Percentiles rank a stretch among this genome's conserved stretches.
Evolutionary conservation across 805 yeast genomes (phyloP).

Genomic region (Yarrowia deformans): DNA sequence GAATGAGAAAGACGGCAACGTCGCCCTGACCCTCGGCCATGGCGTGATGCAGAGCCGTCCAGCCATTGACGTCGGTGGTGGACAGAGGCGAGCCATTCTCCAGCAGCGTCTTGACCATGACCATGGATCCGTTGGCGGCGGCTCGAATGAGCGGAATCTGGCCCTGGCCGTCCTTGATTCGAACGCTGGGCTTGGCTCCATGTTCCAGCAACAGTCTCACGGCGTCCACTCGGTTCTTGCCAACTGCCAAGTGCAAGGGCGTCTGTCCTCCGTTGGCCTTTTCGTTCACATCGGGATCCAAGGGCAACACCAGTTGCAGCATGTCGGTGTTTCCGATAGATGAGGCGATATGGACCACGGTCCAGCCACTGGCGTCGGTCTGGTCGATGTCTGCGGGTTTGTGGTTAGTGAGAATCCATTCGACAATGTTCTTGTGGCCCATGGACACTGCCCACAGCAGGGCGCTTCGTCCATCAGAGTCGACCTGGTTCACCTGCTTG

Average conservation of each 20-base stretch:
- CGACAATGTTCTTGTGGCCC: slow-evolving; percentile 59
- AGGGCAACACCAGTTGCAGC: slow-evolving; percentile 55
- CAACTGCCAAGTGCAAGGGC: slow-evolving; percentile 74
- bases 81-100: slow-evolving; percentile 68
- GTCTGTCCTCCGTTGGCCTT: slow-evolving; percentile 76
- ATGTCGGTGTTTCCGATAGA: slow-evolving; percentile 71
- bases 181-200: slow-evolving; percentile 60
- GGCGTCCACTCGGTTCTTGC: slow-evolving; percentile 66
- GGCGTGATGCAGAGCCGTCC: slow-evolving; percentile 91
- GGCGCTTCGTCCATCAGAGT: slow-evolving; percentile 79
- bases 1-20: slow-evolving; percentile 66
- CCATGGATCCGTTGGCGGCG: slow-evolving; percentile 72
- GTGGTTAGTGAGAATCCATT: slow-evolving; percentile 50
- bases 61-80: slow-evolving; percentile 71
- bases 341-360: slow-evolving; percentile 82
- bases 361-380: slow-evolving; percentile 83
- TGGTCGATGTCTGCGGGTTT: slow-evolving; percentile 67
- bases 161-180: slow-evolving; percentile 70
- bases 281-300: slow-evolving; percentile 65
- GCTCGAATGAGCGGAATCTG: slow-evolving; percentile 83
- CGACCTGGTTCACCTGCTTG: slow-evolving; percentile 57
- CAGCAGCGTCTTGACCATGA: slow-evolving; percentile 62
- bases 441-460: slow-evolving; percentile 88
- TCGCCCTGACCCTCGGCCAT: slow-evolving; percentile 89
- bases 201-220: slow-evolving; percentile 63